A percentile compares a stretch with the other conserved stretches of the same genome.
Evolutionary conservation across 2,329 filamentous ascomycete genomes (phyloP).

Genomic region (Nemania diffusa): DNA sequence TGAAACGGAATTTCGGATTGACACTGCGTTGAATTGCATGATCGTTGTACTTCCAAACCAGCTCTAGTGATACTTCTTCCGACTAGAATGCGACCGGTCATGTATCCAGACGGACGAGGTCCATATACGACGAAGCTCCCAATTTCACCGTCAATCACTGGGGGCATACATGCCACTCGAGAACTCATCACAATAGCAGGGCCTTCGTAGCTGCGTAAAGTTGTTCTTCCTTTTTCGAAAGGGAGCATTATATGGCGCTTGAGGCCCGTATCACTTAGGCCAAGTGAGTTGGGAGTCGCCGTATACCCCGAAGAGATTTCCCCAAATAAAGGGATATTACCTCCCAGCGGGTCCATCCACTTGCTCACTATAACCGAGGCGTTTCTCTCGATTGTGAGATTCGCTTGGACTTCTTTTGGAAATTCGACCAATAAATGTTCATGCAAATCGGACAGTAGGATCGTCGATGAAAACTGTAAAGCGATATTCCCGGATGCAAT

Average conservation of each 20-base stretch:
- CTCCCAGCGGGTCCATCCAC: background rate
- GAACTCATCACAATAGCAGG: slow-evolving; percentile 15
- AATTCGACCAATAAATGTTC: background rate
- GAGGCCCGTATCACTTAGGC: slow-evolving; percentile 21
- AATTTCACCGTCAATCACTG: background rate
- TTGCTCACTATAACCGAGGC: background rate
- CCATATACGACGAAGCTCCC: background rate
- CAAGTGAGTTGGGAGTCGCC: slow-evolving; percentile 5
- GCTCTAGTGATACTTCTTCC: background rate
- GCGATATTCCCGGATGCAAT: background rate
- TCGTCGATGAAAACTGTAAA: slow-evolving; percentile 7
- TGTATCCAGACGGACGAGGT: background rate
- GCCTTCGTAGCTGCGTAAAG: slow-evolving; percentile 13
- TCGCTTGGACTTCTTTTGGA: background rate
- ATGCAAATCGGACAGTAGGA: slow-evolving; percentile 2
- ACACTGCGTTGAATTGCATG: background rate
- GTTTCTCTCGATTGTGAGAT: background rate
- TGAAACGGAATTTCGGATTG: background rate
- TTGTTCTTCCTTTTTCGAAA: background rate
- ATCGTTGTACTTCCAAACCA: background rate
- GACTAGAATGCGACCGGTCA: background rate
- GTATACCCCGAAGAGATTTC: slow-evolving; percentile 8
- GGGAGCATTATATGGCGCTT: slow-evolving; percentile 15
- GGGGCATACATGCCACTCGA: slow-evolving; percentile 22
- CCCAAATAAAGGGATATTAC: slow-evolving; percentile 18